Evolutionary conservation across 2,329 filamentous ascomycete genomes (phyloP), one percentile per base, ranked within the genome.

Genomic region (Dothidotthia symphoricarpi): DNA sequence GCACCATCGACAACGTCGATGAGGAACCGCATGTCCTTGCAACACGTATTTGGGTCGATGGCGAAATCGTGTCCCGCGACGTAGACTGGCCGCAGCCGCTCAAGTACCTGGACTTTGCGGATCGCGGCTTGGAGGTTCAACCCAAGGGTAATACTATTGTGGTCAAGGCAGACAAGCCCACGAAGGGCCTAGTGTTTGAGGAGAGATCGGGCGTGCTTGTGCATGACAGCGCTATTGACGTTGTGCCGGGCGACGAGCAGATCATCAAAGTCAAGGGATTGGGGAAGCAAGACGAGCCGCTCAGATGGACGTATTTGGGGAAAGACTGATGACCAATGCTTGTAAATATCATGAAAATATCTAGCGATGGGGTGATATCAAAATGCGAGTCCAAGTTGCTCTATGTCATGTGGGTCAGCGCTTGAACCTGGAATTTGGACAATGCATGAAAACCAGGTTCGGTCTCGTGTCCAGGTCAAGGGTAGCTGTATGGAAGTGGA

Each of bases 81-180:
- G 69, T 76, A 3, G 77, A 81, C 59, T 81, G 77, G 77, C 77
- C 77, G 7, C 77, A 81, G 54, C 77, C 77, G 28, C 71, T 80
- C 49, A 80, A 80, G 62, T 80, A 80, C 52, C 71, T 80, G 11
- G 69, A 75, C 41, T 72, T 80, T 43, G 68, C 69, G 3, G 66
- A 75, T 22, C 70, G 76, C 24, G 73, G 72, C 13, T 66, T 80
- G 1, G 59, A 74, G 36, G 68, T 77, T 8, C 32, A 49, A n/a
- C 49, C 51, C 9, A 55, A 63, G 16, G 67, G 67, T n/a, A 59
- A 64, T 27, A 67, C 63, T 28, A 69, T 78, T 24, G 51, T 63
- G 19, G 67, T 80, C 47, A 72, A 56, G 47, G 70, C 73, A 5
- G 53, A 65, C 31, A 75, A 73, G 58, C 77, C 78, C 2, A 77